Evolutionary conservation across 352 stramenopile genomes (phyloP), one percentile per base, ranked within the genome.

Genomic region (Plasmopara viticola): DNA sequence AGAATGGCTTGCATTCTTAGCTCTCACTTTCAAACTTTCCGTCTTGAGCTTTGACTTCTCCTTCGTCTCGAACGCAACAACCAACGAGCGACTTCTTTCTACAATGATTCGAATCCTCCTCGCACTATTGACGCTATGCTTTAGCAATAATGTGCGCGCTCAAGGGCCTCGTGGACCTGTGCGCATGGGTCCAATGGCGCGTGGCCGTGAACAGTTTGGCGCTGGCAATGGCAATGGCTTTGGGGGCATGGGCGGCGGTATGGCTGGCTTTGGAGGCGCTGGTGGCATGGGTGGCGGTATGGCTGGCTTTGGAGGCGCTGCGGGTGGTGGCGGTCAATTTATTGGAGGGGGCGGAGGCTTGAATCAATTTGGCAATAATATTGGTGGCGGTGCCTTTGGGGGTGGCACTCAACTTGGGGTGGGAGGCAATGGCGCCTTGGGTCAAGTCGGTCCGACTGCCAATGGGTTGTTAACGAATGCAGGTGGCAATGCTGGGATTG

Each of bases 181-280:
- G 15, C 42, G 46, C 9, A 58, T 61, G 45, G 51, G 51, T 9
- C 53, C 44, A 7, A 41, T 57, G 48, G 7, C 35, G 4, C 56
- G 56, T 50, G 39, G 40, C 0, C 56, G 51, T 37, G 56, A 65
- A 10, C 61, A 64, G 44, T 69, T 57, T 47, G 47, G 47, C 9
- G 42, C 39, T 39, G 41, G 43, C 14, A 12, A 31, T 10, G 54
- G 54, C 18, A 44, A 18, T 13, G 49, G 48, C 13, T 44, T 34
- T 10, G 50, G 50, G 3, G 41, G 41, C 14, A n/a, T 46, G 17
- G 41, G 41, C 9, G 41, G 41, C 29, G 20, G 20, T 25, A 25
- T 25, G 20, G 20, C 20, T 25, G 20, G 20, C 1, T 25, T 56
- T 25, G 52, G 51, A 17, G 45, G 53, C 14, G 41, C 2, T 9